Evolutionary conservation across 164 flowering plant genomes (phyloP).

Genomic region (Houttuynia cordata): DNA sequence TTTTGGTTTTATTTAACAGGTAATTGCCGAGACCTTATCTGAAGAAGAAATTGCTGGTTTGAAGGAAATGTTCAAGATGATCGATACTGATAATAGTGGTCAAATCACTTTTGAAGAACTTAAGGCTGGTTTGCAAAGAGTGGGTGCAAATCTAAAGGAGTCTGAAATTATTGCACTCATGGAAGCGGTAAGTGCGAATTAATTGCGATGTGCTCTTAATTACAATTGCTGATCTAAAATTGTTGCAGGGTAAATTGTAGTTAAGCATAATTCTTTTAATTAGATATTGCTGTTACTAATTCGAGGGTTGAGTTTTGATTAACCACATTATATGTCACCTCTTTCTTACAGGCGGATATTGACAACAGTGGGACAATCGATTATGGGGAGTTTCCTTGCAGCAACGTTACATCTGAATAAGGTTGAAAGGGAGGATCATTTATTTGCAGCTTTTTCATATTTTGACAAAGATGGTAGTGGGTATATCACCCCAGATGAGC

Average conservation of each 20-base stretch:
- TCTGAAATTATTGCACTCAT: slow-evolving; percentile 62
- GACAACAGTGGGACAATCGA: slow-evolving; percentile 18
- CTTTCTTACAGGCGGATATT: slow-evolving; percentile 13
- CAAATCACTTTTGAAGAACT: slow-evolving; percentile 86
- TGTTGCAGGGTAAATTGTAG: slow-evolving; percentile 7
- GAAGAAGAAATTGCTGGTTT: slow-evolving; percentile 92
- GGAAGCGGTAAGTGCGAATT: slow-evolving; percentile 64
- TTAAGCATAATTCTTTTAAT: background rate
- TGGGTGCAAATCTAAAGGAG: slow-evolving; percentile 71
- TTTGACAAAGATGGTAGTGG: slow-evolving; percentile 22
- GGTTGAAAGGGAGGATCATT: slow-evolving; percentile 14
- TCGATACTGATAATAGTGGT: slow-evolving; percentile 83
- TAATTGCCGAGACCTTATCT: slow-evolving; percentile 73
- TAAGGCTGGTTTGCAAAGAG: slow-evolving; percentile 57
- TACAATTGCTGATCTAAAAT: background rate
- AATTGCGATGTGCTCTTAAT: background rate
- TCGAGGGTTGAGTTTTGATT: background rate
- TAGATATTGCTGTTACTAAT: background rate
- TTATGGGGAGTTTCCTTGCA: slow-evolving; percentile 18
- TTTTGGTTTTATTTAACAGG: slow-evolving; percentile 18
- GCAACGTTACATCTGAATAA: slow-evolving; percentile 16
- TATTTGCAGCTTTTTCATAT: slow-evolving; percentile 17
- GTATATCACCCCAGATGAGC: slow-evolving; percentile 15
- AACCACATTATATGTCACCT: background rate
- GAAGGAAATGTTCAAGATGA: slow-evolving; percentile 80